These are phyloP conservation scores for Acanthamoeba triangularis DNA, from an alignment of 208 protist species.

Conservation along the genomic window DNA sequence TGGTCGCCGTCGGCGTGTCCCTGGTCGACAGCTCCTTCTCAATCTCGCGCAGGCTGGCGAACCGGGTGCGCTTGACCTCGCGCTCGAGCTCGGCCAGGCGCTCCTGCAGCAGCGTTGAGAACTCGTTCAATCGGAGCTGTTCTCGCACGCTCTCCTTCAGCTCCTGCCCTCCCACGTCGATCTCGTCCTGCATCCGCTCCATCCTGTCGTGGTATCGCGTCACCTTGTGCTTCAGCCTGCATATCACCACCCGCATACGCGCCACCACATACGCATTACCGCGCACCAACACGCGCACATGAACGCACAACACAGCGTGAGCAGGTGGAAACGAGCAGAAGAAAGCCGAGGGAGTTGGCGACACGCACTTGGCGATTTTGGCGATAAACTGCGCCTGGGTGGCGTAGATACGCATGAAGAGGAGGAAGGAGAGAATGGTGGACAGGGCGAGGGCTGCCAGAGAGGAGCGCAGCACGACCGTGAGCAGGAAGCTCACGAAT, in stretches of 20 bases:
- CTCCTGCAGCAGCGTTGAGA: constrained; percentile 40
- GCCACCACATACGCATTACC: background rate
- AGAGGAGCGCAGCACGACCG: background rate
- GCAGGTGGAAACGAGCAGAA: background rate
- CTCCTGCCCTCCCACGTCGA: constrained; percentile 38
- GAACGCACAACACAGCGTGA: background rate
- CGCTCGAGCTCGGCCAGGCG: constrained; percentile 27
- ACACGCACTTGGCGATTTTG: background rate
- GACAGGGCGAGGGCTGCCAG: background rate
- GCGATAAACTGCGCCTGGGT: background rate
- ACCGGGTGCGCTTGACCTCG: background rate
- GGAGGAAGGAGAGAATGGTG: background rate
- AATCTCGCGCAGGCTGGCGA: constrained; percentile 1
- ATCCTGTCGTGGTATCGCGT: background rate
- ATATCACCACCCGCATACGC: background rate
- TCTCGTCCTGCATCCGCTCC: constrained; percentile 53
- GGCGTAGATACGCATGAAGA: constrained; percentile 61
- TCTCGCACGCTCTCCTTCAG: constrained; percentile 38
- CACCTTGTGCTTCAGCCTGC: constrained; percentile 12
- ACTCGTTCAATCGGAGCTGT: constrained; percentile 35
- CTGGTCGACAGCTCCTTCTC: background rate
- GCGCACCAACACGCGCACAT: background rate
- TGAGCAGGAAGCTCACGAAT: constrained; percentile 17
- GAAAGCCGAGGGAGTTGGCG: background rate
- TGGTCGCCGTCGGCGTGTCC: background rate